Percentiles rank a stretch among this genome's conserved stretches.
Evolutionary conservation across 768 basidiomycete genomes (phyloP).

Genomic region (Tulasnella calospora): DNA sequence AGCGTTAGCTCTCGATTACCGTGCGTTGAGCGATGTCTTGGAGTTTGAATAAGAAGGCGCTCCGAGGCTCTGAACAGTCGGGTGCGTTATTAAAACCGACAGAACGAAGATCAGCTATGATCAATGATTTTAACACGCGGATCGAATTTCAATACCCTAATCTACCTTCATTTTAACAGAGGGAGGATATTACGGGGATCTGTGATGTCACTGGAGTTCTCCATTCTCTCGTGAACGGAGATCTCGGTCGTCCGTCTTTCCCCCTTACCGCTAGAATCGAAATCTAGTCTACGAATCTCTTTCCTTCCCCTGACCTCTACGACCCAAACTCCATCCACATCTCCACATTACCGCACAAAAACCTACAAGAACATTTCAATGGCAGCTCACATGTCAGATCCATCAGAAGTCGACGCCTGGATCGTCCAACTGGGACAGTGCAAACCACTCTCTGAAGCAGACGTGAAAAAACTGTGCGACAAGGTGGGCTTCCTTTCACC

Average conservation of each 20-base stretch:
- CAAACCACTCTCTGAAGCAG: constrained; percentile 90
- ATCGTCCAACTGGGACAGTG: constrained; percentile 94
- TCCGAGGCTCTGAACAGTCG: background rate
- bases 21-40: no score
- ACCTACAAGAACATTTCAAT: background rate
- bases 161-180: background rate
- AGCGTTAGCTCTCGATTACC: no score
- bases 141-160: background rate
- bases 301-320: constrained; percentile 3
- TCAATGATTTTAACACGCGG: background rate
- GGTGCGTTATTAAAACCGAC: background rate
- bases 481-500: constrained; percentile 49
- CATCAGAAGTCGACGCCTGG: constrained; percentile 86
- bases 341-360: background rate
- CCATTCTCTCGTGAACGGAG: background rate
- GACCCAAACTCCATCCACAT: background rate
- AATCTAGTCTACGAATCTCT: constrained; percentile 14
- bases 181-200: background rate
- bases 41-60: background rate
- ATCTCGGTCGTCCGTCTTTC: constrained; percentile 8
- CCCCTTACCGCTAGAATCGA: constrained; percentile 19
- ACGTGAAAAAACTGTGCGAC: constrained; percentile 98
- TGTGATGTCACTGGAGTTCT: constrained; percentile 8
- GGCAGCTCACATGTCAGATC: constrained; percentile 33
- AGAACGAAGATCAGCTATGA: background rate